Evolutionary conservation across 768 basidiomycete species (phyloP), one percentile per base, ranked within the genome.

Genomic region (Phanerodontia chrysosporium): DNA sequence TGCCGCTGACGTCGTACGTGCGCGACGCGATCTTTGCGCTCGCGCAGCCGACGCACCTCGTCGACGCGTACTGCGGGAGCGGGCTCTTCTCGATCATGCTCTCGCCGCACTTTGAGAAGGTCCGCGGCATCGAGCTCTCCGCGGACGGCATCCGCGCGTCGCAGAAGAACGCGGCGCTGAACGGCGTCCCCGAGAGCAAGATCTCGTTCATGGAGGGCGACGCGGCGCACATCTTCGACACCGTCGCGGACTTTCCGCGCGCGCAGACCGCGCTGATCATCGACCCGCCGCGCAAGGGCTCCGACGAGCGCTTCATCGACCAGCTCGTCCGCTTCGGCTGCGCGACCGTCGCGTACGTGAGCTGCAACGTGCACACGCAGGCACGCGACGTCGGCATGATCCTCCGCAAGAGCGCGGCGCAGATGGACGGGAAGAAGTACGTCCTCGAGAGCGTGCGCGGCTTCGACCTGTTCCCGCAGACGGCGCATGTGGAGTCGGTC

Each of bases 381-480:
- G 91, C 90, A 30, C 75, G 95, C 66, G 95, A 97, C 72, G 78
- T 97, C 2, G 94, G 91, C 16, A 82, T 77, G 73, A 83, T 97
- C 35, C 32, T 86, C 45, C 58, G 64, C 22, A 73, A 82, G 68
- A 80, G 79, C 61, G 72, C 73, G 64, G 74, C 64, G 49, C 74
- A 71, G 49, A 75, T 62, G 44, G 75, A 62, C 36, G 73, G 73
- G 39, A 75, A 71, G 65, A 76, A 74, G 65, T 99, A 97, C 73
- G 78, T 82, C 61, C 65, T 99, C 66, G 90, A 95, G 74, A 91
- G 86, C 65, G 64, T 97, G 66, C 73, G 90, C 61, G 95, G 94
- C 35, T 92, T 97, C 64, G 96, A 98, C 76, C 69, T 99, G 56
- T 99, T 98, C 76, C 93, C 96, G 8, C 95, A 98, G 78, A 96